phyloP scores from a whole-genome alignment of 768 basidiomycete genomes.

The Agaricus blazei region DNA sequence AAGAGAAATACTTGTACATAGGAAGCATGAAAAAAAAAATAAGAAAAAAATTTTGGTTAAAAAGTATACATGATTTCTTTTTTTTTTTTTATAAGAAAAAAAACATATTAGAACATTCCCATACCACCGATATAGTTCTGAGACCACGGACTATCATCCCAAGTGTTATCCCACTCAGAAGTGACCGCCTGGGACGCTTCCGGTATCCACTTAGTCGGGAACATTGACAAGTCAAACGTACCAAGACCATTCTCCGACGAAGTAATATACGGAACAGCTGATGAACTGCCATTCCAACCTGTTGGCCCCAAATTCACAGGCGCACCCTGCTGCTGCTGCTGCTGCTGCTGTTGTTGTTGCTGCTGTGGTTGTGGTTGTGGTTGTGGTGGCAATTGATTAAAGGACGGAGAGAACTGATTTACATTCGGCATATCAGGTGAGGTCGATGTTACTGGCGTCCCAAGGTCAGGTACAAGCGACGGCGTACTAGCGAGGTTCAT shows the following conservation, averaged over 20 bases:
- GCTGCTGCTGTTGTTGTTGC: no score
- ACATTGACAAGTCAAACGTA: conserved; percentile 8
- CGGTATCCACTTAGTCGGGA: conserved; percentile 8
- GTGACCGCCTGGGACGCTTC: conserved; percentile 5
- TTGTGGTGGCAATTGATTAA: not conserved
- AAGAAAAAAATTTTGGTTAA: not conserved
- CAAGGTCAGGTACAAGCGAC: not conserved
- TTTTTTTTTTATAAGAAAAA: not conserved
- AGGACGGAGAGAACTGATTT: not conserved
- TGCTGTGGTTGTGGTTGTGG: no score
- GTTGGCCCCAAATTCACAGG: not conserved
- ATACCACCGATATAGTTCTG: conserved; percentile 7
- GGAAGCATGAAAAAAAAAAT: not conserved
- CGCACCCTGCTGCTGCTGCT: not conserved
- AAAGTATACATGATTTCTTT: not conserved
- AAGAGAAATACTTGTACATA: not conserved
- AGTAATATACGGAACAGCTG: not conserved
- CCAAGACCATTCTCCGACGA: not conserved
- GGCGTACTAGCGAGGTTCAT: not conserved
- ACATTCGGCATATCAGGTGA: not conserved
- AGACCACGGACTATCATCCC: conserved; percentile 6
- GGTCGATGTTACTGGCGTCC: not conserved
- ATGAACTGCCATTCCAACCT: not conserved
- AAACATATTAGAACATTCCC: not conserved
- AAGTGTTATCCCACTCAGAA: conserved; percentile 6